Conservation (phyloP, 1,284 basidiomycete species). For the Naganishia sp. region DNA sequence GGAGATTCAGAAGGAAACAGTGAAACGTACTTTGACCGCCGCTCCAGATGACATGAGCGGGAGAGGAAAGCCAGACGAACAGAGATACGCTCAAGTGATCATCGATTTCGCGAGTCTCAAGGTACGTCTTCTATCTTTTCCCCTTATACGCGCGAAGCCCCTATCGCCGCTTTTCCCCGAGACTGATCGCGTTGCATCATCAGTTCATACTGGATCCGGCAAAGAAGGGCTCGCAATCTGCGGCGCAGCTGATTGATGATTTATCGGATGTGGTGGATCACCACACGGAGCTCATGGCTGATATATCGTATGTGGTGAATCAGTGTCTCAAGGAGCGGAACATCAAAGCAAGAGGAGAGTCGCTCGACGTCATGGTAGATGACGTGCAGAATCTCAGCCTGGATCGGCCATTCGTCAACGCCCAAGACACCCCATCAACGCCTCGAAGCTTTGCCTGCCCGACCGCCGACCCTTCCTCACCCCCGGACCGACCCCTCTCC, state of each 20-base stretch:
- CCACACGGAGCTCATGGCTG: background rate
- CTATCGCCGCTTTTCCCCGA: background rate
- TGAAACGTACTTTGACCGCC: background rate
- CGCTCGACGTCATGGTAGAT: background rate
- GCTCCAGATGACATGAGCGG: background rate
- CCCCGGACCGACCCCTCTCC: background rate
- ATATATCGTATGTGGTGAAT: conserved; percentile 10
- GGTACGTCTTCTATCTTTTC: background rate
- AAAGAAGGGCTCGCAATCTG: conserved; percentile 9
- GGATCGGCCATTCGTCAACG: no score
- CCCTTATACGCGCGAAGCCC: background rate
- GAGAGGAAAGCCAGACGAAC: background rate
- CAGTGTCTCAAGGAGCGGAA: background rate
- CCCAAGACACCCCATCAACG: no score
- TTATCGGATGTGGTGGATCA: conserved; percentile 8
- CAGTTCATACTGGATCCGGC: conserved; percentile 2
- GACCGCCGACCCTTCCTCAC: background rate
- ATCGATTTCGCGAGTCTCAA: conserved; percentile 20
- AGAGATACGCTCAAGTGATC: conserved; percentile 6
- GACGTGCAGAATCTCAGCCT: background rate
- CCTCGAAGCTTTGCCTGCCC: background rate
- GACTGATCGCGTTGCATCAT: no score
- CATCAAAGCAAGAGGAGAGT: background rate
- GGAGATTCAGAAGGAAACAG: background rate
- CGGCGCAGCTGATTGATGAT: background rate